Base-by-base conservation (phyloP, 805 yeast genomes). In the Spencermartinsiella europaea region DNA sequence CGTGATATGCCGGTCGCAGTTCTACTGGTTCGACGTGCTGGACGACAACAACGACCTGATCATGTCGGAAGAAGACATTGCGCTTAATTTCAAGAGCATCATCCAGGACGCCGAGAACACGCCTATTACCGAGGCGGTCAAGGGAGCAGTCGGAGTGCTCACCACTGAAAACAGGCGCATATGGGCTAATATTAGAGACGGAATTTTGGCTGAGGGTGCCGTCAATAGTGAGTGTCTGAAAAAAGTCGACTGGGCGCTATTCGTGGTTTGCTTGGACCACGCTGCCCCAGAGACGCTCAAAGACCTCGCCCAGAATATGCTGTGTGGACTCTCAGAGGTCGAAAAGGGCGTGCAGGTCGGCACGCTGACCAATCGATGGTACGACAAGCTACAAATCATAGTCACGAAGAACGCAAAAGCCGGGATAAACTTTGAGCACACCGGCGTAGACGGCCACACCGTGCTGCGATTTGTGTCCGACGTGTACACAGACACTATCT, bases 401-500 rank as follows among this genome's bases (percentile, higher is more conserved):
- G 79, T 89, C 46, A 87, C 96, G 3, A 79, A 81, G 62, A 87
- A 89, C 64, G 95, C 95, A 20, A 85, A 85, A 65, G 96, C 93
- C 2, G 97, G 97, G 22, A 81, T 89, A 54, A 89, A 90, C 64
- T 89, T 89, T 62, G 97, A 89, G 60, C 78, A 89, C 61, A 66
- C 97, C 0, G 96, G 96, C 56, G 95, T 89, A 21, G 97, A 89
- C 66, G 97, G 97, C 47, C 96, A 89, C 64, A 89, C 97, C 0
- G 95, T 89, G 3, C 69, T 89, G 54, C 69, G 96, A 53, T 83
- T 85, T 69, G 95, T 88, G 12, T 80, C 88, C 34, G 96, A 89
- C 64, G 85, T 89, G 46, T 89, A 89, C 63, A 89, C 96, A 0
- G 97, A 89, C 63, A 83, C 95, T 1, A 87, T 89, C 44, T 70